A percentile compares a stretch with the other conserved stretches of the same genome.
phyloP scores from a whole-genome alignment of 495 filamentous ascomycete species.

The Aspergillus ellipticus region DNA sequence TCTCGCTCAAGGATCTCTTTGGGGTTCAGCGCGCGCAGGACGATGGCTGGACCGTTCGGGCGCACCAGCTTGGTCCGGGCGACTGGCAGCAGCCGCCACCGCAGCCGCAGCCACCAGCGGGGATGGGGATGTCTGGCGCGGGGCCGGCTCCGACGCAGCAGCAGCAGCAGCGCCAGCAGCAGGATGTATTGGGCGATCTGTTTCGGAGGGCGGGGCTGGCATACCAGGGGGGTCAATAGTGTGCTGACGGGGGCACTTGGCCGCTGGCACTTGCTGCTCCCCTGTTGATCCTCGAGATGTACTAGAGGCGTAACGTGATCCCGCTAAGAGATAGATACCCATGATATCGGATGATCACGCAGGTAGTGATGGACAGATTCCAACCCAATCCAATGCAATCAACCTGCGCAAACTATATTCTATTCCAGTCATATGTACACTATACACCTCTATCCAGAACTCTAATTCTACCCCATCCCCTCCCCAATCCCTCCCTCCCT shows the following conservation, averaged over 20 bases:
- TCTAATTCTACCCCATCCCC: no score
- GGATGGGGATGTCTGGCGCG: not conserved
- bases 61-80: constrained; percentile 33
- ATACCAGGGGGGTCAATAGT: constrained; percentile 23
- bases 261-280: constrained; percentile 1
- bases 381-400: not conserved
- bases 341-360: not conserved
- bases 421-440: no score
- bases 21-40: constrained; percentile 52
- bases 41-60: constrained; percentile 47
- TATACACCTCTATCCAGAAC: no score
- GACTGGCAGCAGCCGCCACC: constrained; percentile 17
- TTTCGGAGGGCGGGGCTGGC: constrained; percentile 43
- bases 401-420: no score
- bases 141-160: not conserved
- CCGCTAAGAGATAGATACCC: constrained; percentile 35
- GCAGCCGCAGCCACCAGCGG: constrained; percentile 7
- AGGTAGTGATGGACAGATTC: no score
- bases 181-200: constrained; percentile 39
- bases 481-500: no score
- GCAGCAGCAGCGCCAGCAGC: constrained; percentile 18
- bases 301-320: constrained; percentile 15
- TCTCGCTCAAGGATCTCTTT: constrained; percentile 53
- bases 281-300: constrained; percentile 3
- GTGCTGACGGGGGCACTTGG: not conserved